Conservation (phyloP, 306 rosid species). For the Cicer bijugum region DNA sequence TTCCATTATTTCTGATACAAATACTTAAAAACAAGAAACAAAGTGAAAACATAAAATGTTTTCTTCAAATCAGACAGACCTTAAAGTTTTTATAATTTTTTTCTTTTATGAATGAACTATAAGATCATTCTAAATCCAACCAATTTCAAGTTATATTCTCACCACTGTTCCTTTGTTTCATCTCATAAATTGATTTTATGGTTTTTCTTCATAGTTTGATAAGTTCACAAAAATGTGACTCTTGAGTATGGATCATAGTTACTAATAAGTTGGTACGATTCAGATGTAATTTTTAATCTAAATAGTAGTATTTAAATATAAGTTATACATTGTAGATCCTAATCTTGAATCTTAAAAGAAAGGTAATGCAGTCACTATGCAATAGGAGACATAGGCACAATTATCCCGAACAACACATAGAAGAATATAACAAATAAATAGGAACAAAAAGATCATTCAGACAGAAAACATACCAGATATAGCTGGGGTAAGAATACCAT, state of each 20-base stretch:
- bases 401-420: too few species aligned
- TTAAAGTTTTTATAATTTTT: background rate
- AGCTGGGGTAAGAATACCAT: conserved; percentile 98
- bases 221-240: conserved; percentile 8
- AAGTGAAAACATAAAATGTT: background rate
- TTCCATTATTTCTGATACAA: background rate
- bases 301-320: too few species aligned
- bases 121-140: conserved; percentile 9
- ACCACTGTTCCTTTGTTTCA: conserved; percentile 7
- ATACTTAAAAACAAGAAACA: background rate
- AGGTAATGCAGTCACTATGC: too few species aligned
- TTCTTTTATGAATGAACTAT: background rate
- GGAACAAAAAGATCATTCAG: conserved; percentile 37
- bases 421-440: background rate
- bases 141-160: conserved; percentile 19
- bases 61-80: background rate
- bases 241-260: too few species aligned
- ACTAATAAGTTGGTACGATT: too few species aligned
- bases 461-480: conserved; percentile 73
- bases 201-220: conserved; percentile 26
- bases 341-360: too few species aligned
- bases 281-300: too few species aligned
- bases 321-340: too few species aligned
- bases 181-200: conserved; percentile 20
- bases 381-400: too few species aligned